These are phyloP conservation scores for Aspergillus baeticus DNA, from an alignment of 495 filamentous ascomycete genomes.

Conservation along the genomic window DNA sequence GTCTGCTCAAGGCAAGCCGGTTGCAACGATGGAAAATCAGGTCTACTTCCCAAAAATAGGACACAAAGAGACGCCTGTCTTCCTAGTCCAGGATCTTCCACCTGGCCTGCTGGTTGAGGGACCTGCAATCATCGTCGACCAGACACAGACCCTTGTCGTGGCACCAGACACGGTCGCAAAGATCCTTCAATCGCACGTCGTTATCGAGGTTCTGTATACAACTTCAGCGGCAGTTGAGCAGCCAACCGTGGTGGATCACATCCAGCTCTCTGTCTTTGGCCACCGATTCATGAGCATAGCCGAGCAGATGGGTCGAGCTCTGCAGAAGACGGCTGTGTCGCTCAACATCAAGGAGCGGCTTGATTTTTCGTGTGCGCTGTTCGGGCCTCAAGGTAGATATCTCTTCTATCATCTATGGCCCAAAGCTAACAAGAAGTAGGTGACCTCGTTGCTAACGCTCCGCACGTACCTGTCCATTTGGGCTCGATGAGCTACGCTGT, in stretches of 20 bases:
- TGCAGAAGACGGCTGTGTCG: slow-evolving; percentile 89
- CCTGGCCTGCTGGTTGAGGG: slow-evolving; percentile 70
- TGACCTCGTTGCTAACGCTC: slow-evolving; percentile 85
- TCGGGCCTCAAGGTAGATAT: slow-evolving; percentile 62
- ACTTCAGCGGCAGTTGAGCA: slow-evolving; percentile 56
- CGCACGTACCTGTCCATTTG: slow-evolving; percentile 84
- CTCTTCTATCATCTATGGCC: background rate
- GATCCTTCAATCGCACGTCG: slow-evolving; percentile 64
- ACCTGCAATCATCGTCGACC: slow-evolving; percentile 86
- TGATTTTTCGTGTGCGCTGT: slow-evolving; percentile 88
- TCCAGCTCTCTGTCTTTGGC: slow-evolving; percentile 87
- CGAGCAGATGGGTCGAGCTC: slow-evolving; percentile 85
- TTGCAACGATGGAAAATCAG: background rate
- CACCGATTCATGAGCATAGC: slow-evolving; percentile 95
- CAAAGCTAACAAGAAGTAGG: background rate
- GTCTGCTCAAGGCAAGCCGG: slow-evolving; percentile 24
- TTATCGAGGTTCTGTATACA: slow-evolving; percentile 61
- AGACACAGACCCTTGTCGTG: slow-evolving; percentile 91
- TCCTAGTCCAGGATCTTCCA: slow-evolving; percentile 66
- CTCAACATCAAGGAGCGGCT: slow-evolving; percentile 92
- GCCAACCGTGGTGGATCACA: slow-evolving; percentile 56
- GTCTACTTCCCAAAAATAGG: slow-evolving; percentile 1
- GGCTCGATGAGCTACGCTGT: slow-evolving; percentile 91
- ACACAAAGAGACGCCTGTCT: slow-evolving; percentile 63
- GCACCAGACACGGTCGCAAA: slow-evolving; percentile 61